Evolutionary conservation across 441 rosid genomes (phyloP).

Genomic region (Rhodomyrtus psidioides): DNA sequence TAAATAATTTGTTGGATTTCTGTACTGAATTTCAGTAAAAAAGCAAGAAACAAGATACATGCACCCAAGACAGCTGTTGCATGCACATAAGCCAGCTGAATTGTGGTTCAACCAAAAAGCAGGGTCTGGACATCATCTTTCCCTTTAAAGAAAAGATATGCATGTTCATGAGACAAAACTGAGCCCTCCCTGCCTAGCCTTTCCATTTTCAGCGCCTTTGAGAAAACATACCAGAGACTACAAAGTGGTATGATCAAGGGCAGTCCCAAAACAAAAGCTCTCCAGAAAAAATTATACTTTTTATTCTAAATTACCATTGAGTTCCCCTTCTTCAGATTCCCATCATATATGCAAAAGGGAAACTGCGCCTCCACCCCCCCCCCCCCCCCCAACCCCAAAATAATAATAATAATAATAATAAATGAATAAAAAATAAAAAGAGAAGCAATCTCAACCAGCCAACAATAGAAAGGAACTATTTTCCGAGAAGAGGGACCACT

Average conservation of each 20-base stretch:
- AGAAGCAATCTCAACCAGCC: neutral
- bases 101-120: neutral
- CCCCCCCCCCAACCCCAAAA: too few relatives aligned
- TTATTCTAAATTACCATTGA: neutral
- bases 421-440: too few relatives aligned
- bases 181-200: neutral
- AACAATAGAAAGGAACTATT: neutral
- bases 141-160: neutral
- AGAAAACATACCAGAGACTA: neutral
- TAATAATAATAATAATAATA: too few relatives aligned
- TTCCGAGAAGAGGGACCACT: neutral
- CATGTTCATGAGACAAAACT: neutral
- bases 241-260: neutral
- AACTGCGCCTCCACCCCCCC: too few relatives aligned
- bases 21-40: neutral
- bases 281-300: too few relatives aligned
- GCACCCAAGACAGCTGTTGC: neutral
- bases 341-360: too few relatives aligned
- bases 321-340: neutral
- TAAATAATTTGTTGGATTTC: neutral
- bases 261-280: neutral
- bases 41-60: neutral
- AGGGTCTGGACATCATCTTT: neutral
- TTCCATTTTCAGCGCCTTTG: neutral
- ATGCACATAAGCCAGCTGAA: neutral